Base-by-base conservation (phyloP, 305 asterid species). In the Solanum hybrid region DNA sequence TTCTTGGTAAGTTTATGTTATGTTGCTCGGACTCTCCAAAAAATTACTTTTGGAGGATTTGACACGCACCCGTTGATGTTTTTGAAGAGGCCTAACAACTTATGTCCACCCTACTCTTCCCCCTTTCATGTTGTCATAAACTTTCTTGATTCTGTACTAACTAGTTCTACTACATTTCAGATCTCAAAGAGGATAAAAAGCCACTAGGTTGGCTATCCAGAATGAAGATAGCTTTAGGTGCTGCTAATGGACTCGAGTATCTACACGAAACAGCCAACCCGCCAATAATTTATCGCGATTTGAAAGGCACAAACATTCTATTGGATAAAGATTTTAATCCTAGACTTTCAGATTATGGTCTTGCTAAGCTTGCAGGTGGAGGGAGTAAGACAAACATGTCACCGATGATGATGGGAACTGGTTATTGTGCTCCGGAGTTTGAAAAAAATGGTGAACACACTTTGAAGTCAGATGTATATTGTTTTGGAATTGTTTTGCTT, bases 361-460 rank as follows among this genome's bases (percentile, higher is more conserved):
- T 97, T 13, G 95, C 98, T 89, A 95, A 94, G 94, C 95, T 97
- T 36, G 93, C 91, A 83, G 95, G 93, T 83, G 93, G 96, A 57
- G 94, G 96, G 8, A 92, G 89, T 73, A 96, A 88, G 91, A 92
- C 93, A 94, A 97, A 94, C 67, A 90, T 91, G 28, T 89, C 95
- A 9, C 93, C 95, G 9, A 88, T 93, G 78, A 96, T 96, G n/a
- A 93, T 96, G 97, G 95, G 95, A 10, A 92, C 91, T 57, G 99
- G 99, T 57, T 96, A 96, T 69, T 89, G 94, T 89, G 99, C 99
- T 18, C 99, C 99, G 3, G 99, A 97, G 85, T 97, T 95, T n/a
- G 99, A 96, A 92, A 92, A 94, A 46, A 90, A 90, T 2, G 99
- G 98, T 35, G 99, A 97, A 86, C 89, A 94, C 46, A 92, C 99